Base-by-base conservation (phyloP, 805 yeast genomes). In the Myxozyma geophila region DNA sequence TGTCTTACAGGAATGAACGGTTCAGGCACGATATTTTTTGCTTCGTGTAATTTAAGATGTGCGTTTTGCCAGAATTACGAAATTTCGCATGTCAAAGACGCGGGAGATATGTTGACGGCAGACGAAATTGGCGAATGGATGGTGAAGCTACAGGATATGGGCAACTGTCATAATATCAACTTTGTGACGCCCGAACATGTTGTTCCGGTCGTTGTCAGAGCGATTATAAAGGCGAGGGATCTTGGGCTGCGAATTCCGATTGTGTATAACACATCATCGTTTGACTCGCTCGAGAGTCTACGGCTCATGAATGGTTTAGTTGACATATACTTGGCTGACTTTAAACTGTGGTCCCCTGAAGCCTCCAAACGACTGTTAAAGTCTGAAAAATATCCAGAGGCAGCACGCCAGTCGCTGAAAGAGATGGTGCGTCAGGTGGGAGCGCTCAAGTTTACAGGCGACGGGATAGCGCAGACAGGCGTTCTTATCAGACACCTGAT, bases 171-270 rank as follows among this genome's bases (percentile, higher is more conserved):
- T 46, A 67, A 67, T 46, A 54, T 67, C 58, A 67, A 67, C 48
- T 54, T 67, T 8, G 70, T 67, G 44, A 67, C 70, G 41, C 70
- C 70, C 15, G 70, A 67, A 53, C 70, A 67, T 53, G 70, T 67
- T 9, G 70, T 66, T 37, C 70, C 70, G 37, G 33, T 64, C 6
- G 70, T 67, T 10, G 66, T 53, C 21, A 64, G 67, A 44, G 70
- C 70, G 51, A 63, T 67, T 23, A 47, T 67, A 12, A 36, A 37
- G n/a, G 70, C 70, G 40, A 44, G 66, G 12, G 65, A 56, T 12
- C 54, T 59, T 58, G 69, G 69, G 7, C 53, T 67, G 55, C 36
- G 43, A 53, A 55, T 66, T 15, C 70, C 70, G 49, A 63, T 67
- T 33, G 70, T 67, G 50, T 67, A 67, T 49, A 67, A 66, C 39